These are phyloP conservation scores for Aureobasidium subglaciale DNA, from an alignment of 2,329 filamentous ascomycete genomes.

Conservation along the genomic window DNA sequence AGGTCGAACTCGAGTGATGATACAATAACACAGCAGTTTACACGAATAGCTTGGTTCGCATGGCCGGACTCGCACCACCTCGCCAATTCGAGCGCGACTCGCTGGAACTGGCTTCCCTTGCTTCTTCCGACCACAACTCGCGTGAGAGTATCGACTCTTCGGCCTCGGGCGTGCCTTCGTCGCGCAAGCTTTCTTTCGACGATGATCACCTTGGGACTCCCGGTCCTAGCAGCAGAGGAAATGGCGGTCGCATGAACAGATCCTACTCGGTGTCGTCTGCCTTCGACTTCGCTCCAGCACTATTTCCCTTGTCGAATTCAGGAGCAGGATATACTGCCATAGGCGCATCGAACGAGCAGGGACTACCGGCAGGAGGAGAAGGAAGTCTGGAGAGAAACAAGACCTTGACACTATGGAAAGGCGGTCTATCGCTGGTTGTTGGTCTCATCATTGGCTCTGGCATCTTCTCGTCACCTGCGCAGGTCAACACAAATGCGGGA, in stretches of 20 bases:
- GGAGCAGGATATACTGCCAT: conserved; percentile 71
- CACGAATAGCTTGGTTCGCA: neutral
- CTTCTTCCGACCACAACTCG: conserved; percentile 65
- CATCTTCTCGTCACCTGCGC: conserved; percentile 90
- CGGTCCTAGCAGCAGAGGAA: conserved; percentile 28
- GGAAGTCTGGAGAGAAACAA: conserved; percentile 92
- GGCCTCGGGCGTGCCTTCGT: conserved; percentile 83
- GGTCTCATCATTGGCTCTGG: conserved; percentile 93
- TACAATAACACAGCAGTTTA: conserved; percentile 5
- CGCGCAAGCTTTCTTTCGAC: conserved; percentile 80
- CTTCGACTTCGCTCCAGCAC: conserved; percentile 89
- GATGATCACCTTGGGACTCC: conserved; percentile 60
- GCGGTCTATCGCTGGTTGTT: conserved; percentile 81
- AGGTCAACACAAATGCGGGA: conserved; percentile 85
- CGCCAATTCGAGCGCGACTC: conserved; percentile 61
- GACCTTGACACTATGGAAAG: conserved; percentile 89
- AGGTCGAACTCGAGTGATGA: neutral
- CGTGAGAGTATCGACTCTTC: conserved; percentile 66
- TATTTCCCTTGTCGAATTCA: conserved; percentile 85
- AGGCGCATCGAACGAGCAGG: conserved; percentile 60
- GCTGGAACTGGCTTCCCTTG: conserved; percentile 89
- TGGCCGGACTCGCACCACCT: conserved; percentile 15
- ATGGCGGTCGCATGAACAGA: conserved; percentile 39
- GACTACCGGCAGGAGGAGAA: conserved; percentile 53
- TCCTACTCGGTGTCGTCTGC: conserved; percentile 87